Conservation (phyloP, 345 rosid species). For the Linum trigynum region DNA sequence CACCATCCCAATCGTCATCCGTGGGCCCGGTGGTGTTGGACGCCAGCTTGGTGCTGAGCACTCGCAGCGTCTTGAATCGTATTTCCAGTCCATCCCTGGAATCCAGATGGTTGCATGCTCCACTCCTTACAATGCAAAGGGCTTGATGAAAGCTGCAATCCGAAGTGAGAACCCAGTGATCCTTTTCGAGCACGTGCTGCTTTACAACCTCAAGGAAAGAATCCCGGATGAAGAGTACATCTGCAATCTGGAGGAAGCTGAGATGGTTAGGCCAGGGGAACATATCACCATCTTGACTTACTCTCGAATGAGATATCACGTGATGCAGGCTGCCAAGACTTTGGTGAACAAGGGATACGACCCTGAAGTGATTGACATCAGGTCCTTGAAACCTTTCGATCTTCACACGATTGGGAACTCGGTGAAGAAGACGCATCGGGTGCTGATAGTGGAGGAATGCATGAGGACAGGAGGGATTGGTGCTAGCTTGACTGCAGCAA, state of each 20-base stretch:
- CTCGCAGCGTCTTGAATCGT: slow-evolving; percentile 86
- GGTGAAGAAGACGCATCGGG: slow-evolving; percentile 76
- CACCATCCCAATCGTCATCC: slow-evolving; percentile 73
- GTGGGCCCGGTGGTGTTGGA: slow-evolving; percentile 98
- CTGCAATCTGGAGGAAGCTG: slow-evolving; percentile 83
- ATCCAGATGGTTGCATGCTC: slow-evolving; percentile 99
- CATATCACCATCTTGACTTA: slow-evolving; percentile 75
- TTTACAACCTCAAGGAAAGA: slow-evolving; percentile 89
- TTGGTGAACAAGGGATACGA: slow-evolving; percentile 83
- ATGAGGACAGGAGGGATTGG: slow-evolving; percentile 94
- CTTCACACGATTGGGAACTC: slow-evolving; percentile 79
- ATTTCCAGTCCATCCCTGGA: slow-evolving; percentile 94
- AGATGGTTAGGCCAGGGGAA: slow-evolving; percentile 90
- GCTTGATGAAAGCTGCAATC: slow-evolving; percentile 94
- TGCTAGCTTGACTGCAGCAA: slow-evolving; percentile 82
- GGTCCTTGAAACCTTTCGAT: slow-evolving; percentile 85
- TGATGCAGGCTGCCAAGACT: slow-evolving; percentile 89
- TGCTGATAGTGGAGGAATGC: slow-evolving; percentile 88
- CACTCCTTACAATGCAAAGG: slow-evolving; percentile 89
- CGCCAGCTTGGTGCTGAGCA: slow-evolving; percentile 98
- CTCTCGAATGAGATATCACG: slow-evolving; percentile 90
- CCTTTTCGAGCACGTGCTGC: slow-evolving; percentile 85
- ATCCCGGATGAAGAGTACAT: slow-evolving; percentile 82
- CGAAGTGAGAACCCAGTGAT: slow-evolving; percentile 94
- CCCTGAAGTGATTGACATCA: slow-evolving; percentile 84